These are phyloP conservation scores for Lophiotrema nucula DNA, from an alignment of 495 filamentous ascomycete species.

Conservation along the genomic window DNA sequence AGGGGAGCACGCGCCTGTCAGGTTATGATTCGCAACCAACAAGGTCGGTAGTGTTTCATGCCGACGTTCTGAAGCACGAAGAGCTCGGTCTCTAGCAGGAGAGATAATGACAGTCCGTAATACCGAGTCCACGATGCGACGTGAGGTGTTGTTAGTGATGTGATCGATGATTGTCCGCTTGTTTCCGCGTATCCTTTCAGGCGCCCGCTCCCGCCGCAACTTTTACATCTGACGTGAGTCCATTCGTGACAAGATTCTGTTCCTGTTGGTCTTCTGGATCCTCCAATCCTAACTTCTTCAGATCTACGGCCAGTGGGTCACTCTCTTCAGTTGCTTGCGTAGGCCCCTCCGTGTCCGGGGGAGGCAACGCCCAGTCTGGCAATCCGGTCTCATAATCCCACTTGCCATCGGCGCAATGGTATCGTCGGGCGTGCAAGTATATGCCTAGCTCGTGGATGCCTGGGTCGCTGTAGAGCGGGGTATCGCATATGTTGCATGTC, in stretches of 20 bases:
- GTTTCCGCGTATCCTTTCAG: too few relatives aligned
- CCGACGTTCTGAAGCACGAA: too few relatives aligned
- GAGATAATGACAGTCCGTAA: too few relatives aligned
- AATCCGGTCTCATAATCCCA: slow-evolving; percentile 87
- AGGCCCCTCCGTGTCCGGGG: slow-evolving; percentile 49
- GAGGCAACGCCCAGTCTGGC: slow-evolving; percentile 83
- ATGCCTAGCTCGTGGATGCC: slow-evolving; percentile 85
- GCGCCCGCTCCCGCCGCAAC: not conserved
- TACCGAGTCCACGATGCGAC: too few relatives aligned
- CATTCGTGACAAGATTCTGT: not conserved
- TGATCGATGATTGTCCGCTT: too few relatives aligned
- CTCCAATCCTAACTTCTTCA: slow-evolving; percentile 36
- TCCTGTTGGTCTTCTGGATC: slow-evolving; percentile 1
- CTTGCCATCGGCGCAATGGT: slow-evolving; percentile 72
- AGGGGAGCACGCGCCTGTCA: too few relatives aligned
- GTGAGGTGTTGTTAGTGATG: too few relatives aligned
- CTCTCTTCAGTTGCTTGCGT: slow-evolving; percentile 36
- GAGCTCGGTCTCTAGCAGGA: too few relatives aligned
- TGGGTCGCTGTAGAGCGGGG: slow-evolving; percentile 89
- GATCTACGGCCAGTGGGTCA: slow-evolving; percentile 37
- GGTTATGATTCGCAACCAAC: too few relatives aligned
- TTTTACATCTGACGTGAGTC: not conserved
- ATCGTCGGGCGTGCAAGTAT: slow-evolving; percentile 87
- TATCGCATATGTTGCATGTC: slow-evolving; percentile 74
- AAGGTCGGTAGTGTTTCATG: too few relatives aligned